Base-by-base conservation (phyloP, 2,329 filamentous ascomycete species). In the Alternaria angustiovoidea region DNA sequence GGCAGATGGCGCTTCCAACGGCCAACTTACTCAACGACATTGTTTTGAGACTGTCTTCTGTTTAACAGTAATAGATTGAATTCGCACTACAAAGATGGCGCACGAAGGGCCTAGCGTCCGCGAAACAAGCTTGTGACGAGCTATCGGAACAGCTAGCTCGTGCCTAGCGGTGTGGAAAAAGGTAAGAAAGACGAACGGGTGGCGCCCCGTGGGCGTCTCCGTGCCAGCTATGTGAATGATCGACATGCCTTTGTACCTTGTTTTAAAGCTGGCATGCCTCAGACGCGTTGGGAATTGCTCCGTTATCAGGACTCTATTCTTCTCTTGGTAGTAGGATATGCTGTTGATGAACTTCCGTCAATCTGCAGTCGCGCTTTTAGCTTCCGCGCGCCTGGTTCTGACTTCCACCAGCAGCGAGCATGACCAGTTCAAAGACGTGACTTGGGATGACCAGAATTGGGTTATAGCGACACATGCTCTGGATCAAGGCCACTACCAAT, bases 371-470 rank as follows among this genome's bases (percentile, higher is more conserved):
- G 63, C 63, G 58, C 48, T 63, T 16, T 28, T 64, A 61, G 59
- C 66, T 46, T 61, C 63, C 26, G 39, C 43, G 18, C 51, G 9
- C 24, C 54, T 64, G 22, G 59, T 51, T 20, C 44, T 16, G 4
- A 44, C 52, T 43, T 68, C 69, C 9, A 66, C 57, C 9, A 70
- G 65, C 56, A 67, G 56, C 51, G 65, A 70, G 58, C 67, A 69
- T 47, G 62, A 70, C 18, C 61, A 67, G 26, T 74, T 75, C 52
- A 60, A 61, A 24, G 79, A 82, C 42, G 85, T 87, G 18, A 84
- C 82, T 2, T 89, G 86, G 86, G 84, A 89, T 71, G 82, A 87
- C 61, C 79, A 81, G 22, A 82, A 83, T 39, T 89, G 87, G 87
- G 74, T 80, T 14, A 75, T 89, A 22, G 81, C 79, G 5, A 88